phyloP scores from a whole-genome alignment of 352 stramenopile genomes.

The Phytopythium chamaehyphon region DNA sequence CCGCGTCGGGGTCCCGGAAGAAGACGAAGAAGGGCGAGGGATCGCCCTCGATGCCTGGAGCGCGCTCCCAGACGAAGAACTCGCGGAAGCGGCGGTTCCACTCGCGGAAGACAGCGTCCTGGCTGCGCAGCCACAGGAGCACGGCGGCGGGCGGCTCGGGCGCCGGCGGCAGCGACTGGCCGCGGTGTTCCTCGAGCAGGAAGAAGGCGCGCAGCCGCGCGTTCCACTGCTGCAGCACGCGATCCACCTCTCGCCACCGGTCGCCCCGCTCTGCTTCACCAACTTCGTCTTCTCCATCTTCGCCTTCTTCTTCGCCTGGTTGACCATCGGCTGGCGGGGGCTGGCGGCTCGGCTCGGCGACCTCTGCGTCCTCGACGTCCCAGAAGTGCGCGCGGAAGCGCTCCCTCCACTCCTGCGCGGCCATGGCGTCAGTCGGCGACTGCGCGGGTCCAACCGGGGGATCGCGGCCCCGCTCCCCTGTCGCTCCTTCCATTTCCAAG shows the following conservation, averaged over 20 bases:
- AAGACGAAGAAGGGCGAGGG: conserved; percentile 1
- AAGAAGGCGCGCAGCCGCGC: conserved; percentile 2
- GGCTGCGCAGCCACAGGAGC: conserved; percentile 1
- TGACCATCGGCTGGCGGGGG: too few species aligned
- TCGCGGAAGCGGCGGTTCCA: conserved; percentile 6
- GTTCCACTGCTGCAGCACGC: conserved; percentile 5
- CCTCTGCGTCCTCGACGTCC: conserved; percentile 1
- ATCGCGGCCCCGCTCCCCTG: too few species aligned
- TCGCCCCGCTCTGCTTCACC: not conserved
- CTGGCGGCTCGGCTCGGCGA: too few species aligned
- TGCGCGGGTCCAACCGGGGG: too few species aligned
- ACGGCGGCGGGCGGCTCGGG: not conserved
- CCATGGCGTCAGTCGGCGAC: not conserved
- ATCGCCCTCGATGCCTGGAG: not conserved
- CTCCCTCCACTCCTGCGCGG: not conserved
- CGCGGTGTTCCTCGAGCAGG: not conserved
- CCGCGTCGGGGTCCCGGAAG: not conserved
- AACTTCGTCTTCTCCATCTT: not conserved
- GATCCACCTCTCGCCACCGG: conserved; percentile 1
- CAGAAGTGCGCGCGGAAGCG: conserved; percentile 5
- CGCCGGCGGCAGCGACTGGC: not conserved
- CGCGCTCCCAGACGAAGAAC: not conserved
- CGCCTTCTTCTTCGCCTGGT: not conserved
- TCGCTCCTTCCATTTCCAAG: too few species aligned
- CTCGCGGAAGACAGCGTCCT: conserved; percentile 1